Evolutionary conservation across 768 basidiomycete species (phyloP).

Genomic region (Cystobasidium onofrii): DNA sequence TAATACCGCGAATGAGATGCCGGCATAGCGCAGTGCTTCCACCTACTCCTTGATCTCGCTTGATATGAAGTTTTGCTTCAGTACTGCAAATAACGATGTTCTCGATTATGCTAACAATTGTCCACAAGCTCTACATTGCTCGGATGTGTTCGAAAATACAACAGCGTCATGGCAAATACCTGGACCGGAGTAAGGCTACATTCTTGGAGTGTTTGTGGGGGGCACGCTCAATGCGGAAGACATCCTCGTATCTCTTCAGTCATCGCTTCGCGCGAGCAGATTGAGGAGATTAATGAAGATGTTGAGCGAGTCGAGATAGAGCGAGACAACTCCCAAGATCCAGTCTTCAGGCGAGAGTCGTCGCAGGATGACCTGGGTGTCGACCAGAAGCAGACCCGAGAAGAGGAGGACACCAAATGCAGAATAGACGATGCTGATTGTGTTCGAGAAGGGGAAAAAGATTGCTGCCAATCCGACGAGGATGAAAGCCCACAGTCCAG

Average conservation of each 20-base stretch:
- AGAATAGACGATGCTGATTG: conserved; percentile 60
- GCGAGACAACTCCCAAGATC: conserved; percentile 77
- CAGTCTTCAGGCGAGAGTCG: conserved; percentile 85
- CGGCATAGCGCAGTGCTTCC: too few species aligned
- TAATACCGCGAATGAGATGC: too few species aligned
- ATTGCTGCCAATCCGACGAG: conserved; percentile 55
- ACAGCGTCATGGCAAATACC: too few species aligned
- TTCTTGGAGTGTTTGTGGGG: too few species aligned
- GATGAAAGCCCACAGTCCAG: conserved; percentile 49
- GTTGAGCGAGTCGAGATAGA: conserved; percentile 83
- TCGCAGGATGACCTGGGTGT: conserved; percentile 82
- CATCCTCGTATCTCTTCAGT: background rate
- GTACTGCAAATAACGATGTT: too few species aligned
- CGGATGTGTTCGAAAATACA: too few species aligned
- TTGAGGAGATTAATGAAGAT: conserved; percentile 82
- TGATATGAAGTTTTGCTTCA: too few species aligned
- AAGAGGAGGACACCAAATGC: conserved; percentile 34
- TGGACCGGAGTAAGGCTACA: too few species aligned
- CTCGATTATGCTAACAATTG: too few species aligned
- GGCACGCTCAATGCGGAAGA: too few species aligned
- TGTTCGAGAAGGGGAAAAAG: conserved; percentile 76
- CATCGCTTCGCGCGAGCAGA: conserved; percentile 50
- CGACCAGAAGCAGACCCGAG: conserved; percentile 52
- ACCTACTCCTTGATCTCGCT: too few species aligned
- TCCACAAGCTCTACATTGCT: too few species aligned